Base-by-base conservation (phyloP, 345 rosid genomes). In the Triadica sebifera region DNA sequence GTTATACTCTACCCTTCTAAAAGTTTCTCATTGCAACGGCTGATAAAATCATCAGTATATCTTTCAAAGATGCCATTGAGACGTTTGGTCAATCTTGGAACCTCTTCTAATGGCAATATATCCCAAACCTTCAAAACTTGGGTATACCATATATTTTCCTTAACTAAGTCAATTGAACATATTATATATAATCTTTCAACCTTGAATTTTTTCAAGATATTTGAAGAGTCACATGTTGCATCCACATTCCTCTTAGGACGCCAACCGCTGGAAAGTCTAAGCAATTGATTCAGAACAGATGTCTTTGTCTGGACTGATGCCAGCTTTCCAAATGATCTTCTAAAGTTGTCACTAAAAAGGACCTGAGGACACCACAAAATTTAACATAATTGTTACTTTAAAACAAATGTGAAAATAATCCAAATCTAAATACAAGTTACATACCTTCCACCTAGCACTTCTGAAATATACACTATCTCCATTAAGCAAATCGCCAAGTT, bases 81-180 rank as follows among this genome's bases (percentile, higher is more conserved):
- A 53, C 86, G 83, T 77, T 82, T 83, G 39, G 70, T 87, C 79
- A 83, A 59, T 69, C 74, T 80, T 2, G 47, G 76, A 55, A 79
- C 74, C 66, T 87, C 85, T 69, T 81, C 85, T 24, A 66, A 65
- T 4, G 86, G 86, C 71, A 87, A 43, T 71, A 89, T 59, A 70
- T 89, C 90, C 90, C 90, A 89, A 25, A 84, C 80, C 81, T 80
- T 89, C 77, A 89, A 62, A 46, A 84, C 79, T 79, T 87, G 90
- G 10, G 16, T 74, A 74, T 83, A 81, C 41, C n/a, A 4, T 6
- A 41, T 25, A 1, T 5, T 53, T 22, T 82, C 84, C 78, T 84
- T 84, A 59, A 4, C 67, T 1, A 84, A n/a, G 70, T 89, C 93
- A 69, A 52, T 62, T 1, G 90, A 82, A 71, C 88, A 85, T n/a